phyloP scores from a whole-genome alignment of 176 grass and related monocot genomes.

The Typha latifolia region DNA sequence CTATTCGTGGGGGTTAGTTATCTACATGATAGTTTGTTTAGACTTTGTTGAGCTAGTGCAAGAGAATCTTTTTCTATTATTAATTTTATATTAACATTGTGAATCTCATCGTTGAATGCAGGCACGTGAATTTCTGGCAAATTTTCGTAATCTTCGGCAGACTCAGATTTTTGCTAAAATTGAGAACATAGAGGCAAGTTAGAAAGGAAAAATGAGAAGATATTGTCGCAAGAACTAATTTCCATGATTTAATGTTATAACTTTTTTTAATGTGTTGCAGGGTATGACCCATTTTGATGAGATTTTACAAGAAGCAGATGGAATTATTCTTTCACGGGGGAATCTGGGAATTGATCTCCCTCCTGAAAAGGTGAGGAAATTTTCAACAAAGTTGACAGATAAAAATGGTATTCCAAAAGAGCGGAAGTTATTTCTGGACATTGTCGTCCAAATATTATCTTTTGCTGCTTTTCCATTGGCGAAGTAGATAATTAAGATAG shows the following conservation, averaged over 20 bases:
- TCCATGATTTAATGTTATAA: too few species aligned
- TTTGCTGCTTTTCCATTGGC: too few species aligned
- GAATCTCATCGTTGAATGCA: constrained; percentile 9
- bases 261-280: constrained; percentile 23
- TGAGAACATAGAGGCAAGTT: constrained; percentile 85
- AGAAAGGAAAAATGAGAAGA: neutral
- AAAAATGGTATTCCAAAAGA: too few species aligned
- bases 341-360: constrained; percentile 95
- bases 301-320: constrained; percentile 81
- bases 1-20: too few species aligned
- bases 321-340: constrained; percentile 94
- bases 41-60: too few species aligned
- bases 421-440: too few species aligned
- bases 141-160: constrained; percentile 74
- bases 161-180: constrained; percentile 98
- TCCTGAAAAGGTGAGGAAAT: constrained; percentile 60
- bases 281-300: constrained; percentile 96
- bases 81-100: too few species aligned
- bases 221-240: too few species aligned
- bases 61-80: too few species aligned
- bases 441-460: too few species aligned
- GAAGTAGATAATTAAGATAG: too few species aligned
- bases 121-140: constrained; percentile 75
- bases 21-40: too few species aligned
- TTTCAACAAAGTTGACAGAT: neutral